These are phyloP conservation scores for Colletotrichum sp. DNA, from an alignment of 2,329 filamentous ascomycete species.

Conservation along the genomic window DNA sequence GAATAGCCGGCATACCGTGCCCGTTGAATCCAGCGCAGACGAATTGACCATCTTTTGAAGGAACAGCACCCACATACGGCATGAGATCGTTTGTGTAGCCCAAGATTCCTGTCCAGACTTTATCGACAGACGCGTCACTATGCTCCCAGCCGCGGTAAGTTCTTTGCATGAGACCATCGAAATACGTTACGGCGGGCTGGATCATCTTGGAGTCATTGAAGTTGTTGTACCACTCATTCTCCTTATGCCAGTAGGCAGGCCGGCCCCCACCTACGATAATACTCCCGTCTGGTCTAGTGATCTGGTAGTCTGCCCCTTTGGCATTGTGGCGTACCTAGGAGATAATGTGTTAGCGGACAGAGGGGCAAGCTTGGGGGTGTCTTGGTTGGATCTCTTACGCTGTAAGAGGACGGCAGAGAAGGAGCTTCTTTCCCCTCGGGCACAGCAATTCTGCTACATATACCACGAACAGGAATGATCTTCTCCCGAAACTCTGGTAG, in stretches of 20 bases:
- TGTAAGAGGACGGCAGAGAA: not conserved
- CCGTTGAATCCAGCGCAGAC: not conserved
- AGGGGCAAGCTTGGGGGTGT: not conserved
- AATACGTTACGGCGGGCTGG: not conserved
- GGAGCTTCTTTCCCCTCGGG: not conserved
- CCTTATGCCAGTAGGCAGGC: not conserved
- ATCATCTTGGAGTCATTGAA: not conserved
- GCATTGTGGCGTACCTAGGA: not conserved
- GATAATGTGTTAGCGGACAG: not conserved
- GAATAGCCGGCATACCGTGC: not conserved
- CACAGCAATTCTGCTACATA: not conserved
- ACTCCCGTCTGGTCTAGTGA: not conserved
- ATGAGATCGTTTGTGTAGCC: not conserved
- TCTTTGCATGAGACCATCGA: not conserved
- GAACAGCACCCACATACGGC: not conserved
- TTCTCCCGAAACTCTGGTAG: not conserved
- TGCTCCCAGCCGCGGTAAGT: not conserved
- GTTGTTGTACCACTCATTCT: not conserved
- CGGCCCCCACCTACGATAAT: not conserved
- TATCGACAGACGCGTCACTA: not conserved
- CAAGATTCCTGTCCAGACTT: not conserved
- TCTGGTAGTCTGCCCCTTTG: not conserved
- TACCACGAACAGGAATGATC: not conserved
- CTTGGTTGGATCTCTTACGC: not conserved
- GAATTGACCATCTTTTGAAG: not conserved